These are phyloP conservation scores for Asterionellopsis glacialis DNA, from an alignment of 108 stramenopile species.

Conservation along the genomic window DNA sequence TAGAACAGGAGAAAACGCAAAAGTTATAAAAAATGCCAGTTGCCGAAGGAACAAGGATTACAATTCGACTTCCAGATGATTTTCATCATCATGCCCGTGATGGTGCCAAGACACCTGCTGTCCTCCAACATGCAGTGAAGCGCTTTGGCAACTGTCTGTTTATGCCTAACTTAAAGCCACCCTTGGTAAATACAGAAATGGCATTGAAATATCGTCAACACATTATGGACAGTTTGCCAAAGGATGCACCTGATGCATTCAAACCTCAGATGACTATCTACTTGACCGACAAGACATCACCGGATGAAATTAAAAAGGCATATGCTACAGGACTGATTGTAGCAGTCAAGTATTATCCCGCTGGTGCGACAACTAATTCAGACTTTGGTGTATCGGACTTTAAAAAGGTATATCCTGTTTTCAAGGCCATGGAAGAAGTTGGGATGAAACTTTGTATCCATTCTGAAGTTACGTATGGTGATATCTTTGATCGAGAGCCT, in stretches of 20 bases:
- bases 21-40: no score
- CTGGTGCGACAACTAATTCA: conserved; percentile 98
- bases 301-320: conserved; percentile 87
- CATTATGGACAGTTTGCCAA: conserved; percentile 47
- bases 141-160: conserved; percentile 84
- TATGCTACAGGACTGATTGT: conserved; percentile 68
- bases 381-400: conserved; percentile 94
- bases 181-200: conserved; percentile 87
- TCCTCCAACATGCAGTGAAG: conserved; percentile 61
- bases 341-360: conserved; percentile 97
- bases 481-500: conserved; percentile 97
- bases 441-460: conserved; percentile 97
- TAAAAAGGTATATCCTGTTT: conserved; percentile 73
- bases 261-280: conserved; percentile 97
- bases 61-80: conserved; percentile 83
- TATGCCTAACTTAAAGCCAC: conserved; percentile 98
- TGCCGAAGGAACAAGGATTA: conserved; percentile 14
- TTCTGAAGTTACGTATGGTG: conserved; percentile 91
- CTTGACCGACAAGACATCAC: conserved; percentile 92
- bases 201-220: conserved; percentile 89
- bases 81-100: conserved; percentile 98
- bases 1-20: no score
- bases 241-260: conserved; percentile 24
- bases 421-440: conserved; percentile 85
- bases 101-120: conserved; percentile 44